Conservation (phyloP, 1,284 basidiomycete species). For the Rhizoctonia solani region DNA sequence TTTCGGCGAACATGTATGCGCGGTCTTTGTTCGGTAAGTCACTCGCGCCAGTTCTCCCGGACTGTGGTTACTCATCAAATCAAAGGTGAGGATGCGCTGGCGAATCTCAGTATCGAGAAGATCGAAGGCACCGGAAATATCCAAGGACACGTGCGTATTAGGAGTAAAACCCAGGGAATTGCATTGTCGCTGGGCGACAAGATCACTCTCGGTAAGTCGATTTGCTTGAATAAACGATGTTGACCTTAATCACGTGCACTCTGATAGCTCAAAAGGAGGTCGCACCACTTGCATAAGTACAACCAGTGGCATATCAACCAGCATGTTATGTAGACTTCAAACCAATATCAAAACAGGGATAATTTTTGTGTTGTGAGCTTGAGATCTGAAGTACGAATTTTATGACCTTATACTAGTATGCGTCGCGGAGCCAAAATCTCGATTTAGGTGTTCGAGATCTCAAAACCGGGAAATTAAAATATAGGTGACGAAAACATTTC, state of each 20-base stretch:
- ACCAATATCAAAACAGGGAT: no score
- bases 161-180: conserved; percentile 94
- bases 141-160: conserved; percentile 88
- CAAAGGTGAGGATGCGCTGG: conserved; percentile 91
- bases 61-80: background rate
- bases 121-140: conserved; percentile 77
- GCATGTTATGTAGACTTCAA: no score
- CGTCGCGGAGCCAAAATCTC: no score
- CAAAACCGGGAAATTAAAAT: no score
- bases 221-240: background rate
- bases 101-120: conserved; percentile 93
- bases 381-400: background rate
- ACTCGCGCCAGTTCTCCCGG: background rate
- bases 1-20: conserved; percentile 93
- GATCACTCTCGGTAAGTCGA: conserved; percentile 77
- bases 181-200: conserved; percentile 91
- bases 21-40: conserved; percentile 80
- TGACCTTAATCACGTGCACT: background rate
- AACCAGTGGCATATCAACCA: background rate
- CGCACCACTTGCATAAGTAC: conserved; percentile 20
- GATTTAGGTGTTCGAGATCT: no score
- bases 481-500: no score
- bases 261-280: conserved; percentile 40
- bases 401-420: no score
- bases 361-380: background rate